Conservation (phyloP, 2,329 filamentous ascomycete genomes). For the Claviceps sp. region DNA sequence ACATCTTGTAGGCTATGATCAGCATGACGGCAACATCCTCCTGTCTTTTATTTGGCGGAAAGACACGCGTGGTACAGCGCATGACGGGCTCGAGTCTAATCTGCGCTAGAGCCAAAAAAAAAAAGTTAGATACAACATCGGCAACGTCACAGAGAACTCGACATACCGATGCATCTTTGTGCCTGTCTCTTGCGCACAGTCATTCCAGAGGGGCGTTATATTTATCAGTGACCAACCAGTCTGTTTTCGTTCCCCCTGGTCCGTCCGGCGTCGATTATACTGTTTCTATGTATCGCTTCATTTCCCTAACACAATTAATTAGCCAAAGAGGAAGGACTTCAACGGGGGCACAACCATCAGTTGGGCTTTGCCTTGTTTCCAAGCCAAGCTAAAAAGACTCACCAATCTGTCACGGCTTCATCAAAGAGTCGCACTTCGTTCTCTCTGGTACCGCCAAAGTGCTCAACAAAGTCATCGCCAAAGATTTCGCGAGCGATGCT, state of each 20-base stretch:
- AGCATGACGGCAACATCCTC: background rate
- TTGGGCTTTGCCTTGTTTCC: no score
- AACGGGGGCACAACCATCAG: no score
- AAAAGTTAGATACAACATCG: no score
- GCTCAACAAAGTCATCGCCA: conserved; percentile 90
- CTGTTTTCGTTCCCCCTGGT: background rate
- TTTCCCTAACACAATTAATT: conserved; percentile 40
- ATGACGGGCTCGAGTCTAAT: no score
- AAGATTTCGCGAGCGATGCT: conserved; percentile 91
- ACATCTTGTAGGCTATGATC: background rate
- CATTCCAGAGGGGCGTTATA: background rate
- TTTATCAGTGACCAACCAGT: background rate
- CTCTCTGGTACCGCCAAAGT: conserved; percentile 82
- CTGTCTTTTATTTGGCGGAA: no score
- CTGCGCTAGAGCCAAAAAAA: no score
- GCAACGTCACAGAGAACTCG: no score
- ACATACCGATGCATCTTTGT: no score
- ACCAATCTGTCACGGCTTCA: conserved; percentile 95
- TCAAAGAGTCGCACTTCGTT: conserved; percentile 88
- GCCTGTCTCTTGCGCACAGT: no score
- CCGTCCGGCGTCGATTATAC: background rate
- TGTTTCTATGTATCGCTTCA: conserved; percentile 45
- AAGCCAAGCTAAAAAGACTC: conserved; percentile 26
- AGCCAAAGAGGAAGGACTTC: background rate
- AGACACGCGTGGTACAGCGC: no score